These are phyloP conservation scores for Suillus tomentosus DNA, from an alignment of 768 basidiomycete genomes.

Conservation along the genomic window DNA sequence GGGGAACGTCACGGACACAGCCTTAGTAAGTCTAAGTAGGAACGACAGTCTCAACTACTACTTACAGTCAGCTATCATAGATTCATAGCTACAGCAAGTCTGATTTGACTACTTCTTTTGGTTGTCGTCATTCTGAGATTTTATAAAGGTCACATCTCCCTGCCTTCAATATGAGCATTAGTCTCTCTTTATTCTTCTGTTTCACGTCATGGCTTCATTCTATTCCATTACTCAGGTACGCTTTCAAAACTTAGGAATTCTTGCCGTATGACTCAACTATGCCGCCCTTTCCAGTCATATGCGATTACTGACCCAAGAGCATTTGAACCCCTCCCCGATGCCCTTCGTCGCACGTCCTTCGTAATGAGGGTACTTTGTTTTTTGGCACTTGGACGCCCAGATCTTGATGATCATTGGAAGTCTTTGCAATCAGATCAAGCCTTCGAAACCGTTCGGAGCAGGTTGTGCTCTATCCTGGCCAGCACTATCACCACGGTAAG, in stretches of 20 bases:
- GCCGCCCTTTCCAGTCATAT: neutral
- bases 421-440: neutral
- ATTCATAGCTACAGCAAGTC: too few species aligned
- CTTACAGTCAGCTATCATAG: too few species aligned
- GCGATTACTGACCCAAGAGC: neutral
- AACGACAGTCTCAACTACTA: too few species aligned
- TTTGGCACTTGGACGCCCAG: neutral
- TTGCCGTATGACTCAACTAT: neutral
- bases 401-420: conserved; percentile 1
- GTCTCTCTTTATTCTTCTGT: too few species aligned
- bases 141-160: too few species aligned
- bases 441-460: neutral
- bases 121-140: too few species aligned
- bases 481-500: neutral
- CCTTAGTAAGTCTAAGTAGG: too few species aligned
- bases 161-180: too few species aligned
- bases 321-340: neutral
- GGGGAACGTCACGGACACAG: too few species aligned
- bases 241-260: neutral
- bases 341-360: neutral
- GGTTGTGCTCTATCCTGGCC: neutral
- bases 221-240: neutral
- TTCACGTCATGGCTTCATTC: neutral
- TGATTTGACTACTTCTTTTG: too few species aligned
- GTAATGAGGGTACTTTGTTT: neutral